A percentile compares a stretch with the other conserved stretches of the same genome.
Conservation (phyloP, 768 basidiomycete genomes). For the Crucibulum laeve region DNA sequence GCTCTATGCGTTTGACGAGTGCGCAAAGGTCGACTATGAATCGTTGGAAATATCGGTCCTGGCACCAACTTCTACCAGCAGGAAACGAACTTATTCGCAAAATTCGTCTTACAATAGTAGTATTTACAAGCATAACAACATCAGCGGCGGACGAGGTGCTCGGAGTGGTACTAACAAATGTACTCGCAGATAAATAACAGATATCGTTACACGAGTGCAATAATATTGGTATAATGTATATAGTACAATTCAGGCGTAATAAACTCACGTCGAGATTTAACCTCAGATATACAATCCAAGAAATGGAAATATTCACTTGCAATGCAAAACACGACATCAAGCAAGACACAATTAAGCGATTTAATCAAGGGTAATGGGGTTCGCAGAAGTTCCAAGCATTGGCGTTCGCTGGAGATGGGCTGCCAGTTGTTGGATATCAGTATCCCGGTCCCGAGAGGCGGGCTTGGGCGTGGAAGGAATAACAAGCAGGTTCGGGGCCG, state of each 20-base stretch:
- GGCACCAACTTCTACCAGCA: conserved; percentile 2
- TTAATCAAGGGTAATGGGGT: neutral
- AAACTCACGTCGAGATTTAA: no score
- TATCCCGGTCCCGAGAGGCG: no score
- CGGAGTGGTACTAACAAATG: neutral
- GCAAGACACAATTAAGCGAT: neutral
- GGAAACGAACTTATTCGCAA: conserved; percentile 11
- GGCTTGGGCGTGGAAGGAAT: neutral
- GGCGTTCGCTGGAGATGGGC: neutral
- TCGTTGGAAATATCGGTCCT: neutral
- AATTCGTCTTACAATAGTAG: neutral
- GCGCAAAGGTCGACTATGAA: conserved; percentile 29
- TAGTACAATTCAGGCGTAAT: no score
- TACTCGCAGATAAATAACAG: neutral
- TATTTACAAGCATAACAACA: neutral
- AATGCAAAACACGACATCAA: neutral
- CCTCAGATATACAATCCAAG: no score
- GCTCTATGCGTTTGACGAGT: conserved; percentile 36
- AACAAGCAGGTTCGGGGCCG: neutral
- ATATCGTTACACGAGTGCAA: no score
- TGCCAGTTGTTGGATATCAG: neutral
- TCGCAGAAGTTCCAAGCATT: neutral
- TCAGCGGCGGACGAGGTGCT: no score
- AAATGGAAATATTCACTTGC: no score
- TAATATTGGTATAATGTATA: no score